A percentile compares a stretch with the other conserved stretches of the same genome.
These are phyloP conservation scores for Populus hybrid DNA, from an alignment of 441 rosid species.

Conservation along the genomic window DNA sequence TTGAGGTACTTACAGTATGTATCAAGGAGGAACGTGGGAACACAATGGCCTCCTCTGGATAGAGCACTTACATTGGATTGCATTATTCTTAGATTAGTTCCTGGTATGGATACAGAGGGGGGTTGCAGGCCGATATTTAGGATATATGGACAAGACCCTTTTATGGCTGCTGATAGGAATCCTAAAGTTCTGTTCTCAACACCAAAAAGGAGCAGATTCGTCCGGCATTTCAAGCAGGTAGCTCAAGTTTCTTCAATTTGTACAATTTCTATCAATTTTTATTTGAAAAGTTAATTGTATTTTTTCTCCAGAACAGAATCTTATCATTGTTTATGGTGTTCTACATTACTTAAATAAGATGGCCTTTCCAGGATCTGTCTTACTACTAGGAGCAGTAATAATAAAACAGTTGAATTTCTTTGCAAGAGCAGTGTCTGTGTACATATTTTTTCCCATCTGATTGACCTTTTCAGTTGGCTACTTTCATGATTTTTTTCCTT, in stretches of 20 bases:
- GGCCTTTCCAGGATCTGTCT: not conserved
- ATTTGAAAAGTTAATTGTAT: not conserved
- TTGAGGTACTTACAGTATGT: conserved; percentile 85
- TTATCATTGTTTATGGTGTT: not conserved
- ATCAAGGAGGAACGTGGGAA: conserved; percentile 73
- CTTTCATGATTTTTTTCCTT: too few species aligned
- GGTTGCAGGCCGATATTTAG: conserved; percentile 85
- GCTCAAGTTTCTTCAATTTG: conserved; percentile 11
- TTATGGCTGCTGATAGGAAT: conserved; percentile 54
- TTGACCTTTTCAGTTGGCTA: too few species aligned
- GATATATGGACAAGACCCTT: conserved; percentile 82
- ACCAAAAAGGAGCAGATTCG: conserved; percentile 61
- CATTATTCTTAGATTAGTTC: conserved; percentile 65
- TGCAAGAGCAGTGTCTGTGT: not conserved
- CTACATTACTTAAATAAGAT: not conserved
- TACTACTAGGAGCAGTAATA: not conserved
- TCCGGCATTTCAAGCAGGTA: conserved; percentile 78
- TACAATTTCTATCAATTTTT: conserved; percentile 1
- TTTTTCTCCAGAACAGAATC: not conserved
- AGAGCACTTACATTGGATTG: conserved; percentile 79
- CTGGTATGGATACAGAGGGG: conserved; percentile 66
- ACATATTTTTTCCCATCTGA: too few species aligned
- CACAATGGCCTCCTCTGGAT: conserved; percentile 81
- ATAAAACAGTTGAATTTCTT: not conserved
- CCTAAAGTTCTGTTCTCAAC: conserved; percentile 77